These are phyloP conservation scores for Blastobotrys buckinghamii DNA, from an alignment of 1,139 yeast genomes.

Conservation along the genomic window DNA sequence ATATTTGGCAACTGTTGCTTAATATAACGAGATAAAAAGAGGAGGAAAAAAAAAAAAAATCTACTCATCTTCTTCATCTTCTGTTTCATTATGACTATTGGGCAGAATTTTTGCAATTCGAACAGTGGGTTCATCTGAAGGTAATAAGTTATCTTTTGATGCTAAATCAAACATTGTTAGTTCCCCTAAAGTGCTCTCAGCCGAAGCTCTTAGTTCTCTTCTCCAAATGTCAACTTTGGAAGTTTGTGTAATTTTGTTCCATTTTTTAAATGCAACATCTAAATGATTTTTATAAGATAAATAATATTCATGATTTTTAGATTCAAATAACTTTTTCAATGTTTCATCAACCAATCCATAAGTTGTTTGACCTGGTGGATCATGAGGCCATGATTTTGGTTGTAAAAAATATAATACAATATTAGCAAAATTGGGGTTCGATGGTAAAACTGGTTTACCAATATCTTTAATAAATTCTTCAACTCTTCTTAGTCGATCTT, in stretches of 20 bases:
- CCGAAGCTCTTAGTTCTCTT: constrained; percentile 40
- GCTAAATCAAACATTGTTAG: constrained; percentile 40
- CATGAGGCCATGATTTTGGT: constrained; percentile 44
- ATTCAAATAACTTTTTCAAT: constrained; percentile 23
- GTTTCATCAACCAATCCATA: constrained; percentile 30
- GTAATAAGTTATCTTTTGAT: constrained; percentile 36
- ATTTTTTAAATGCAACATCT: constrained; percentile 40
- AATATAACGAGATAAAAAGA: no score
- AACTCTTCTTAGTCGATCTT: constrained; percentile 32
- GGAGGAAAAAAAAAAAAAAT: no score
- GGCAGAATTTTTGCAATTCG: no score
- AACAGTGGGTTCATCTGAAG: no score
- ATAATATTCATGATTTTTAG: constrained; percentile 11
- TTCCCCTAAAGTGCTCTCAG: constrained; percentile 39
- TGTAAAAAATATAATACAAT: constrained; percentile 42
- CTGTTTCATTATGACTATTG: no score
- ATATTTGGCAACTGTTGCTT: constrained; percentile 28
- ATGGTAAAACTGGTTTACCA: constrained; percentile 38
- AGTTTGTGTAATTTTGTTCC: constrained; percentile 36
- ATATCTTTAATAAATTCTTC: constrained; percentile 37
- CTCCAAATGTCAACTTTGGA: constrained; percentile 38
- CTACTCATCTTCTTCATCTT: no score
- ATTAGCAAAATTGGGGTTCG: constrained; percentile 43
- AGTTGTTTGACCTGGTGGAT: constrained; percentile 43
- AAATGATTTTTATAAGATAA: constrained; percentile 28